Evolutionary conservation across 2,329 filamentous ascomycete species (phyloP).

Genomic region (Daldinia sp.): DNA sequence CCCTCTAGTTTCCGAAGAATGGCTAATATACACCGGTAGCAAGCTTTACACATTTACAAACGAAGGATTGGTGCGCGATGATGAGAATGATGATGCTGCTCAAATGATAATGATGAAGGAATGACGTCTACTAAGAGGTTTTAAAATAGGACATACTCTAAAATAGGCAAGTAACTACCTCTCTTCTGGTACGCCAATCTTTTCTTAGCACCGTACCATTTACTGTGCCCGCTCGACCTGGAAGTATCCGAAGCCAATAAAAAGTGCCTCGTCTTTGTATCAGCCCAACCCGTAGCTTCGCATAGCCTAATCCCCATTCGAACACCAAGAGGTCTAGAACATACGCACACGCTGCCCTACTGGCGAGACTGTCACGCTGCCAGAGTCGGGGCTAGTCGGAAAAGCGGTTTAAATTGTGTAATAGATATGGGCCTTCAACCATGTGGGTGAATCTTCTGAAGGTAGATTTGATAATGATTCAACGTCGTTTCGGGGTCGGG

Average conservation of each 20-base stretch:
- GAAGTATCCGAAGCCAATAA: constrained; percentile 26
- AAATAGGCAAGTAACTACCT: constrained; percentile 13
- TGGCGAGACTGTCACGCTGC: constrained; percentile 35
- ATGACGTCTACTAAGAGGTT: constrained; percentile 29
- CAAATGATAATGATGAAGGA: constrained; percentile 16
- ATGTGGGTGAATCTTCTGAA: constrained; percentile 16
- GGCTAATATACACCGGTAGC: neutral
- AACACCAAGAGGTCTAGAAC: constrained; percentile 33
- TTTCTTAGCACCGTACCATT: constrained; percentile 14
- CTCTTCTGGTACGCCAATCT: neutral
- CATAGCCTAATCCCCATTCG: constrained; percentile 32
- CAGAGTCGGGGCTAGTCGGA: constrained; percentile 24
- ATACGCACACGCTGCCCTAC: constrained; percentile 19
- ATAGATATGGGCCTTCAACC: constrained; percentile 19
- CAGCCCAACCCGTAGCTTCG: constrained; percentile 21
- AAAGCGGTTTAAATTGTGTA: constrained; percentile 34
- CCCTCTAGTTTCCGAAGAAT: neutral
- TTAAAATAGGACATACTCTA: constrained; percentile 23
- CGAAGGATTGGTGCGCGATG: constrained; percentile 17
- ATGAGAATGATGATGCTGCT: constrained; percentile 1
- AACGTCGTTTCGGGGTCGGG: constrained; percentile 19
- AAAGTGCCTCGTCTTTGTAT: constrained; percentile 9
- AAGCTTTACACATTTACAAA: constrained; percentile 7
- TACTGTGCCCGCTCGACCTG: constrained; percentile 19
- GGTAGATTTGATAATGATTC: constrained; percentile 11